Evolutionary conservation across 441 rosid species (phyloP), one percentile per base, ranked within the genome.

Genomic region (Brassica hybrid): DNA sequence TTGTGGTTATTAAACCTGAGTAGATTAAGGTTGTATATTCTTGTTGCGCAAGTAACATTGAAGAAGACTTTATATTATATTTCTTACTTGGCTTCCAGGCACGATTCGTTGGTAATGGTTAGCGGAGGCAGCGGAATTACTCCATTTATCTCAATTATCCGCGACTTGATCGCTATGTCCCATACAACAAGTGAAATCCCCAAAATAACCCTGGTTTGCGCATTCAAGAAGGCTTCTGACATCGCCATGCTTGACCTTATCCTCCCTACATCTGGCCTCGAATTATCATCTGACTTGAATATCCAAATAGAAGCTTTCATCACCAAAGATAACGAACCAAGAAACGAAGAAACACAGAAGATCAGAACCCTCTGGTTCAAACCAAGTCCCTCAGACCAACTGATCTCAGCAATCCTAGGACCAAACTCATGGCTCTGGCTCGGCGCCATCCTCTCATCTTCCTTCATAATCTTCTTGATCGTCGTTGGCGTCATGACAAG

Each of bases 61-160:
- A 56, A 7, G 19, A 21, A 13, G 45, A 1, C 6, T 25, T 7
- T 41, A 0, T 21, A 13, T 14, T 12, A 25, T 25, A 25, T 43
- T 12, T 32, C 6, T n/a, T 13, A 7, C 6, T 30, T 25, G 23
- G 61, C 58, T 71, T 76, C 17, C 70, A 94, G 98, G 93, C 89
- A 93, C 16, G 96, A 89, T 16, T 82, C 75, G 12, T 84, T 93
- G 16, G 92, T 90, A 56, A 86, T 91, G 98, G 88, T 95, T 69
- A 84, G 97, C n/a, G 97, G 99, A 77, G 98, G 99, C 41, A 95
- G 98, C 74, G 97, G 99, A 21, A 87, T 95, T 13, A 89, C 95
- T 25, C 96, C 98, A 13, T 92, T 93, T 82, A 84, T 93, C 67
- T 93, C 97, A n/a, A 79, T 96, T 64, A 88, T 89, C 32, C 83